Conservation (phyloP, 345 rosid species). For the Luvunga scandens region DNA sequence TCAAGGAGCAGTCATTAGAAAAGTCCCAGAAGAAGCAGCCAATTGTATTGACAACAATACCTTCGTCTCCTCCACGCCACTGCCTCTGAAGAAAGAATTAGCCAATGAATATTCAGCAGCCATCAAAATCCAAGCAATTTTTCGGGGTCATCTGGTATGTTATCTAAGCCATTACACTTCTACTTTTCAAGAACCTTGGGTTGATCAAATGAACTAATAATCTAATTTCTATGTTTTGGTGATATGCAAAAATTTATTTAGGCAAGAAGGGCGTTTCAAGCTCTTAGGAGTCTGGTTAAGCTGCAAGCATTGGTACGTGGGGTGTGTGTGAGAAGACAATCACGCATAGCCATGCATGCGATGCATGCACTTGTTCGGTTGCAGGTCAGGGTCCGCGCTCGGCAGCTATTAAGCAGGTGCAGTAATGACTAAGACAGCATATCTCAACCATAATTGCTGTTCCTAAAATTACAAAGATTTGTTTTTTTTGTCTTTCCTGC, state of each 20-base stretch:
- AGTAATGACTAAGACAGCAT: background rate
- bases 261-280: conserved; percentile 76
- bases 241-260: conserved; percentile 11
- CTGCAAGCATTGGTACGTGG: conserved; percentile 80
- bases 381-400: conserved; percentile 72
- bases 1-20: conserved; percentile 5
- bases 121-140: conserved; percentile 65
- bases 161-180: background rate
- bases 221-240: background rate
- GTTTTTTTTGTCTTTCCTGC: background rate
- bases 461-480: background rate
- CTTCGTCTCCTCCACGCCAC: background rate
- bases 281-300: conserved; percentile 79
- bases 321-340: conserved; percentile 57
- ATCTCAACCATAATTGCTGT: background rate
- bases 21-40: conserved; percentile 3
- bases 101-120: conserved; percentile 54
- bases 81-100: conserved; percentile 1
- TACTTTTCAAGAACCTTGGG: no score
- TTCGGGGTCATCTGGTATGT: conserved; percentile 83
- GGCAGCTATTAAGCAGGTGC: conserved; percentile 51
- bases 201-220: background rate
- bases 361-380: conserved; percentile 77
- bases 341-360: conserved; percentile 63
- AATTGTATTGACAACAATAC: background rate